Evolutionary conservation across 1,284 basidiomycete genomes (phyloP).

Genomic region (Stereum hirsutum): DNA sequence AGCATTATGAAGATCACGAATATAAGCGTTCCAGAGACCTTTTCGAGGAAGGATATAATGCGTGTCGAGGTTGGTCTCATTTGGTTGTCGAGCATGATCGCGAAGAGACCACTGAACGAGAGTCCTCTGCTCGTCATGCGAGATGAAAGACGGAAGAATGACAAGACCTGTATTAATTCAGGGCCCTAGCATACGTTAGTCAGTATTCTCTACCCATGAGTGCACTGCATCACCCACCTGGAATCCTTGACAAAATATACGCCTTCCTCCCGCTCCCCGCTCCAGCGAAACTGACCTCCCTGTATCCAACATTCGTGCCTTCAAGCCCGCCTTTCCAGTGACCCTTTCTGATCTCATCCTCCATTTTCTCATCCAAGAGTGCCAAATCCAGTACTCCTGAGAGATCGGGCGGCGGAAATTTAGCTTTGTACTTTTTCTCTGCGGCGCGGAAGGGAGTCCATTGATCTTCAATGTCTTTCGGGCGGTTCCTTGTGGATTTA

Average conservation of each 20-base stretch:
- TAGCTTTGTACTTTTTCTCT: slow-evolving; percentile 71
- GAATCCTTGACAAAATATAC: slow-evolving; percentile 43
- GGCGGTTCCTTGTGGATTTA: slow-evolving; percentile 51
- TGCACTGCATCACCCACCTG: slow-evolving; percentile 33
- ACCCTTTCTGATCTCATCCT: slow-evolving; percentile 30
- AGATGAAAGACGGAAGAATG: slow-evolving; percentile 66
- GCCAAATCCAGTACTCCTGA: slow-evolving; percentile 58
- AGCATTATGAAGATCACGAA: slow-evolving; percentile 24
- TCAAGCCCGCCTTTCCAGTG: slow-evolving; percentile 38
- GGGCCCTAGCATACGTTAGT: slow-evolving; percentile 20
- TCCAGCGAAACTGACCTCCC: no score
- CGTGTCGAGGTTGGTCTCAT: slow-evolving; percentile 80
- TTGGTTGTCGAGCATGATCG: slow-evolving; percentile 69
- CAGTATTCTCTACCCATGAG: slow-evolving; percentile 7
- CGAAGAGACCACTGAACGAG: slow-evolving; percentile 65
- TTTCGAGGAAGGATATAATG: slow-evolving; percentile 70
- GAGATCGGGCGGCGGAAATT: slow-evolving; percentile 69
- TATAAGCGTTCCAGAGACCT: slow-evolving; percentile 65
- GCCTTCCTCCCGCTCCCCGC: slow-evolving; percentile 20
- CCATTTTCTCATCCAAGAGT: slow-evolving; percentile 28
- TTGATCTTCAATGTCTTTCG: slow-evolving; percentile 29
- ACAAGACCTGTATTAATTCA: slow-evolving; percentile 65
- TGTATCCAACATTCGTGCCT: slow-evolving; percentile 21
- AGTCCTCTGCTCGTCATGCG: slow-evolving; percentile 47
- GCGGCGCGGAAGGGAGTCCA: slow-evolving; percentile 68